phyloP scores from a whole-genome alignment of 2,329 filamentous ascomycete species.

The Aspergillus sp. region DNA sequence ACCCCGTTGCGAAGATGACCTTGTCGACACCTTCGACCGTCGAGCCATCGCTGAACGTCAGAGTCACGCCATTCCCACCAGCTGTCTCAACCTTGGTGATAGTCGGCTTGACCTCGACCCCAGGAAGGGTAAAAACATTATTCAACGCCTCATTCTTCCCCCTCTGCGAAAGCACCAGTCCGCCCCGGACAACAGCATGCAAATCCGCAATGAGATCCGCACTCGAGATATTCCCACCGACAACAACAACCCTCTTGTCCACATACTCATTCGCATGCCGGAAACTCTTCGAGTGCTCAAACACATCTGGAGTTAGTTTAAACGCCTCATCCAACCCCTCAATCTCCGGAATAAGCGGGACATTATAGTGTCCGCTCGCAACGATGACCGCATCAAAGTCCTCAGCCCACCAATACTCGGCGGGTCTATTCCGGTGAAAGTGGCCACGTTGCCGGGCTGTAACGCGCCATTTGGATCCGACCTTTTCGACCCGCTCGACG shows the following conservation, averaged over 20 bases:
- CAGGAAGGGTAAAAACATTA: slow-evolving; percentile 30
- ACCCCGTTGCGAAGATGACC: slow-evolving; percentile 40
- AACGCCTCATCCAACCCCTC: slow-evolving; percentile 39
- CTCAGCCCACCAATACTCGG: slow-evolving; percentile 46
- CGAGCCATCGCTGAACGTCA: slow-evolving; percentile 30
- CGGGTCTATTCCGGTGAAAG: slow-evolving; percentile 11
- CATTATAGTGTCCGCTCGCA: slow-evolving; percentile 48
- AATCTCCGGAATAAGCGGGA: slow-evolving; percentile 46
- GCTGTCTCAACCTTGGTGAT: slow-evolving; percentile 20
- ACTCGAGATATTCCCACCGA: slow-evolving; percentile 36
- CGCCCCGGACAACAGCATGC: slow-evolving; percentile 26
- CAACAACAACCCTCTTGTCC: slow-evolving; percentile 35
- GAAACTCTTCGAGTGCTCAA: slow-evolving; percentile 47
- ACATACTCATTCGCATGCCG: slow-evolving; percentile 43
- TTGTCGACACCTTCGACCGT: slow-evolving; percentile 27
- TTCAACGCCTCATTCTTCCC: slow-evolving; percentile 26
- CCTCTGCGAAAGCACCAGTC: slow-evolving; percentile 28
- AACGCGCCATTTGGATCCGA: slow-evolving; percentile 32
- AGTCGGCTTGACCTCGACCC: slow-evolving; percentile 27
- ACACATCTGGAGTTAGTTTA: slow-evolving; percentile 34
- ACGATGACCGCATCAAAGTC: slow-evolving; percentile 49
- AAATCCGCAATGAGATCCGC: slow-evolving; percentile 35
- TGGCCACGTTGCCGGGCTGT: slow-evolving; percentile 31
- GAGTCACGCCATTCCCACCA: background rate
- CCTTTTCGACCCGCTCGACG: slow-evolving; percentile 33